phyloP scores from a whole-genome alignment of 805 yeast species.

The Candida easanensis region DNA sequence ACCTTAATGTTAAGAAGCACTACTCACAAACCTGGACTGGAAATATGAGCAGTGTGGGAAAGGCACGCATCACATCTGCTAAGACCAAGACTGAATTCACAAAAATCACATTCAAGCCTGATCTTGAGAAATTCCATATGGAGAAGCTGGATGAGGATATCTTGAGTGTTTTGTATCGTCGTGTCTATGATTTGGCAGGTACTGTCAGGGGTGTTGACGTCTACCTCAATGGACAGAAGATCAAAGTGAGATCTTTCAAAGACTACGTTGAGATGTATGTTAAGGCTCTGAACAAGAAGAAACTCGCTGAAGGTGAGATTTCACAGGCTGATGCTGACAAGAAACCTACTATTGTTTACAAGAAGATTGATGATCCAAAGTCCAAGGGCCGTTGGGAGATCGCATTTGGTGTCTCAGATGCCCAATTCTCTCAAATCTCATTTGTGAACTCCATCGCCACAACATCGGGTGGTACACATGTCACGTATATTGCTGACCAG shows the following conservation, averaged over 20 bases:
- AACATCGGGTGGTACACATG: constrained; percentile 95
- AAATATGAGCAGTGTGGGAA: constrained; percentile 77
- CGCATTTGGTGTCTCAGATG: constrained; percentile 92
- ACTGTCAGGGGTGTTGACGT: constrained; percentile 83
- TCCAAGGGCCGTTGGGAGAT: constrained; percentile 76
- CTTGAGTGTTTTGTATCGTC: constrained; percentile 79
- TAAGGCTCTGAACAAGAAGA: constrained; percentile 59
- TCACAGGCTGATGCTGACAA: constrained; percentile 34
- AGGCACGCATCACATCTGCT: constrained; percentile 58
- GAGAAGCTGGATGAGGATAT: constrained; percentile 77
- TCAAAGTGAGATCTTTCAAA: constrained; percentile 75
- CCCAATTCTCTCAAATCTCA: constrained; percentile 87
- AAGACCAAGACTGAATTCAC: constrained; percentile 72
- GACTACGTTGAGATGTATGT: constrained; percentile 87
- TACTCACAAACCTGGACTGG: constrained; percentile 84
- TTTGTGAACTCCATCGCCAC: constrained; percentile 98
- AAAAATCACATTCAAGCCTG: constrained; percentile 85
- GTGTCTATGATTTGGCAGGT: constrained; percentile 95
- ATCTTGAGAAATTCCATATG: constrained; percentile 82
- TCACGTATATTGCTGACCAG: constrained; percentile 81
- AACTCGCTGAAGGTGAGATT: constrained; percentile 27
- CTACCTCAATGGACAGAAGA: constrained; percentile 67
- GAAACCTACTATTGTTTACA: constrained; percentile 70
- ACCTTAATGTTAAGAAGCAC: constrained; percentile 53
- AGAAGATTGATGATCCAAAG: constrained; percentile 59